These are phyloP conservation scores for Craterostigma plantagineum DNA, from an alignment of 257 asterid genomes.

Conservation along the genomic window DNA sequence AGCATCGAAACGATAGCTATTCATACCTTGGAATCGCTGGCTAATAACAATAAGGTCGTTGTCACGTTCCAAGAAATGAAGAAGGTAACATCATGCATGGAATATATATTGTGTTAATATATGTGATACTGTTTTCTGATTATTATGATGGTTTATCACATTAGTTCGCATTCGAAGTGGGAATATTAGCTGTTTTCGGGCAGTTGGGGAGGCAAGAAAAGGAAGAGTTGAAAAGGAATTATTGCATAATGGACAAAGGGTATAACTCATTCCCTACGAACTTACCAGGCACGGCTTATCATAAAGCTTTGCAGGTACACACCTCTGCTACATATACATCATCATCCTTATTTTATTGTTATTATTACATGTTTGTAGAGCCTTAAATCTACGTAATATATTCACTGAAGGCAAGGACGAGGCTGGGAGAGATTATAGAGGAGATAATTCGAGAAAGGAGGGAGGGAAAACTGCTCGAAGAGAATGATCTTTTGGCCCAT, in stretches of 20 bases:
- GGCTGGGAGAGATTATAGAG: conserved; percentile 32
- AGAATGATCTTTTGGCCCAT: conserved; percentile 24
- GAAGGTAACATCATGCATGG: conserved; percentile 18
- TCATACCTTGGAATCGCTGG: conserved; percentile 25
- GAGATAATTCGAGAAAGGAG: conserved; percentile 40
- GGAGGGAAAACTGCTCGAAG: conserved; percentile 24
- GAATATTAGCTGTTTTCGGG: conserved; percentile 60
- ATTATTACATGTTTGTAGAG: not conserved
- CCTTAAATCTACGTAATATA: too few species aligned
- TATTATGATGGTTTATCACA: not conserved
- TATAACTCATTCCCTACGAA: conserved; percentile 81
- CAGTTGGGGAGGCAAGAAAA: conserved; percentile 27
- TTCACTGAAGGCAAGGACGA: conserved; percentile 41
- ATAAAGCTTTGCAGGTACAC: conserved; percentile 60
- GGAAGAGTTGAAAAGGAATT: conserved; percentile 46
- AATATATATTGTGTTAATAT: too few species aligned
- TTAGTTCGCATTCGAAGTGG: conserved; percentile 72
- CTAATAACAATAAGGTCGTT: conserved; percentile 16
- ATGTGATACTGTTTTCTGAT: not conserved
- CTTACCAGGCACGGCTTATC: conserved; percentile 61
- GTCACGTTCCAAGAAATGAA: conserved; percentile 38
- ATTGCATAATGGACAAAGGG: conserved; percentile 54
- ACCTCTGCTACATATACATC: too few species aligned
- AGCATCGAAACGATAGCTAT: conserved; percentile 20
- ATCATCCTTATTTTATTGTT: not conserved